Percentiles rank a stretch among this genome's conserved stretches.
Conservation (phyloP, 768 basidiomycete species). For the Amanita pseudoporphyria region DNA sequence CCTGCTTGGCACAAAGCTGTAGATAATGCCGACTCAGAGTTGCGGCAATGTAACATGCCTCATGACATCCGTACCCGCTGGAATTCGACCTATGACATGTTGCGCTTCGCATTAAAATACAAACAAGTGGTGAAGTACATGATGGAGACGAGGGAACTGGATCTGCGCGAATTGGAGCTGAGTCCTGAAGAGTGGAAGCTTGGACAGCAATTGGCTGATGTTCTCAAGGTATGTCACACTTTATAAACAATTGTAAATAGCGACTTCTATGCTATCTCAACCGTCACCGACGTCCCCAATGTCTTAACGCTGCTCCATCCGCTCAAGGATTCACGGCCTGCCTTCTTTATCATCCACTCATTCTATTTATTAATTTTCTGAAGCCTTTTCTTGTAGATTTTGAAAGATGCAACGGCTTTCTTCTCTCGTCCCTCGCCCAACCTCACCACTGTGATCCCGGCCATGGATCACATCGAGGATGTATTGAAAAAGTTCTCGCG, state of each 20-base stretch:
- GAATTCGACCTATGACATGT: too few species aligned
- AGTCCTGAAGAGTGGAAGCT: background rate
- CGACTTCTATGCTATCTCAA: background rate
- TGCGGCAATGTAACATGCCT: background rate
- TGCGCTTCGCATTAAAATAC: background rate
- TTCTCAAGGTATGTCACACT: background rate
- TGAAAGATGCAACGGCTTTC: slow-evolving; percentile 3
- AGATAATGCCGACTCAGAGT: background rate
- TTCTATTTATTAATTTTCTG: background rate
- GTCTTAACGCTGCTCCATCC: background rate
- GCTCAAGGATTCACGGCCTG: background rate
- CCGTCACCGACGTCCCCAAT: background rate
- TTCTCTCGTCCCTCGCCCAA: slow-evolving; percentile 1
- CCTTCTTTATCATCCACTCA: background rate
- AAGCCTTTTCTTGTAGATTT: background rate
- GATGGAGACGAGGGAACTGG: background rate
- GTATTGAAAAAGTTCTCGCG: background rate
- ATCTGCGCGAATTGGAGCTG: background rate
- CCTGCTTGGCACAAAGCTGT: background rate
- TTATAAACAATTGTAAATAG: background rate
- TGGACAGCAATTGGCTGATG: background rate
- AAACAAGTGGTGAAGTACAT: background rate
- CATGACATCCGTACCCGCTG: background rate
- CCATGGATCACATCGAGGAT: slow-evolving; percentile 4
- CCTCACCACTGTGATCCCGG: slow-evolving; percentile 3